These are phyloP conservation scores for Monilinia polystroma DNA, from an alignment of 2,329 filamentous ascomycete species.

Conservation along the genomic window DNA sequence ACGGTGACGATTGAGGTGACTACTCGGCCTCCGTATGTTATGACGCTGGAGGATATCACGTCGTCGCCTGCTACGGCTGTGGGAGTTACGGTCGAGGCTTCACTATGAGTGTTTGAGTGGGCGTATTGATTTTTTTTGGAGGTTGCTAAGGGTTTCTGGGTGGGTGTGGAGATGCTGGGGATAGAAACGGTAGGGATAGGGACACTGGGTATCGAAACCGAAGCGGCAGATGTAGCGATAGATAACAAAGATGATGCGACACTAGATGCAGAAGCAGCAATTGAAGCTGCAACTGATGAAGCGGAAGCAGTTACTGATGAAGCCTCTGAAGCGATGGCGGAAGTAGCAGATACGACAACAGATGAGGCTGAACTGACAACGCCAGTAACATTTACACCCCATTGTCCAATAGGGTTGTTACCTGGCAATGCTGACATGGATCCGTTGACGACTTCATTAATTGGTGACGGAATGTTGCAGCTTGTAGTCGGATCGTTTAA, in stretches of 20 bases:
- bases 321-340: not conserved
- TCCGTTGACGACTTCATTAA: conserved; percentile 49
- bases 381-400: conserved; percentile 40
- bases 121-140: not conserved
- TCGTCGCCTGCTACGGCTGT: conserved; percentile 39
- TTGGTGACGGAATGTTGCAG: conserved; percentile 52
- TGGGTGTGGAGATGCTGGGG: not conserved
- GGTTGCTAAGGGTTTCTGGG: not conserved
- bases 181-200: not conserved
- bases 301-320: not conserved
- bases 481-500: conserved; percentile 47
- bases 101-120: not conserved
- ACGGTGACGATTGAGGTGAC: not conserved
- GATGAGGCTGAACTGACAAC: conserved; percentile 10
- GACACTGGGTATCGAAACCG: not conserved
- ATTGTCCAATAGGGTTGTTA: conserved; percentile 54
- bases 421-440: conserved; percentile 53
- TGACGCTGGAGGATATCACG: conserved; percentile 21
- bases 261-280: not conserved
- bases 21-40: conserved; percentile 22
- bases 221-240: not conserved
- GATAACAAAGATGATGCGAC: not conserved
- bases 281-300: not conserved
- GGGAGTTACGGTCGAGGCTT: conserved; percentile 22
- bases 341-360: conserved; percentile 4